These are phyloP conservation scores for Phytopythium delawarense DNA, from an alignment of 352 stramenopile genomes.

Conservation along the genomic window DNA sequence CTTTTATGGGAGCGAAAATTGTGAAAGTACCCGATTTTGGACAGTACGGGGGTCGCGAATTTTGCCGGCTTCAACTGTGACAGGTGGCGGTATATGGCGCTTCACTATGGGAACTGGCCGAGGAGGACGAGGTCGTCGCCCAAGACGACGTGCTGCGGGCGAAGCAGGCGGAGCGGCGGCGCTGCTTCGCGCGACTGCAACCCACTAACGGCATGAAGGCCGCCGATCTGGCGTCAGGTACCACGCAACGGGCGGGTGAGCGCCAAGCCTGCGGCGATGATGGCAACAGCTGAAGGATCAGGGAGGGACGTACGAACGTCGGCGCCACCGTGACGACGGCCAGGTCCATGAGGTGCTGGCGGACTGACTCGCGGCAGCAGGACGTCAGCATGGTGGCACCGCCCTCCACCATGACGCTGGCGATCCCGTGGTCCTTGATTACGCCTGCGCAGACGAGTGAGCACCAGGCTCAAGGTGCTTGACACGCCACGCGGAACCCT, in stretches of 20 bases:
- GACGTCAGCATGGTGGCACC: slow-evolving; percentile 70
- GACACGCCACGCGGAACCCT: background rate
- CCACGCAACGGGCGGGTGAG: background rate
- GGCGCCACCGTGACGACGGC: slow-evolving; percentile 79
- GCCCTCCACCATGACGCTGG: slow-evolving; percentile 82
- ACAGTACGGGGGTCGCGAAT: background rate
- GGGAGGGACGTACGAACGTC: slow-evolving; percentile 53
- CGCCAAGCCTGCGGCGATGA: background rate
- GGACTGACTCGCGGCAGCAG: slow-evolving; percentile 40
- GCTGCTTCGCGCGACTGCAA: slow-evolving; percentile 14
- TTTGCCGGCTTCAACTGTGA: background rate
- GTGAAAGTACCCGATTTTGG: background rate
- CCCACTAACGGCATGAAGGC: slow-evolving; percentile 37
- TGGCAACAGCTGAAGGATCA: background rate
- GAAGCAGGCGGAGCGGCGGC: slow-evolving; percentile 29
- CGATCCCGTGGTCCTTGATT: slow-evolving; percentile 32
- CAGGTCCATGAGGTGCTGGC: slow-evolving; percentile 48
- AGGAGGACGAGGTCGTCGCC: slow-evolving; percentile 49
- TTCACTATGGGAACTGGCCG: slow-evolving; percentile 17
- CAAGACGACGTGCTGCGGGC: slow-evolving; percentile 28
- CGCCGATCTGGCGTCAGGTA: slow-evolving; percentile 42
- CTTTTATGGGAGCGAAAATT: background rate
- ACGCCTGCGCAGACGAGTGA: slow-evolving; percentile 20
- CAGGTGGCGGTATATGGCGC: background rate
- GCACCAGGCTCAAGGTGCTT: background rate